phyloP scores from a whole-genome alignment of 1,284 basidiomycete species.

The Apiotrichum laibachii region DNA sequence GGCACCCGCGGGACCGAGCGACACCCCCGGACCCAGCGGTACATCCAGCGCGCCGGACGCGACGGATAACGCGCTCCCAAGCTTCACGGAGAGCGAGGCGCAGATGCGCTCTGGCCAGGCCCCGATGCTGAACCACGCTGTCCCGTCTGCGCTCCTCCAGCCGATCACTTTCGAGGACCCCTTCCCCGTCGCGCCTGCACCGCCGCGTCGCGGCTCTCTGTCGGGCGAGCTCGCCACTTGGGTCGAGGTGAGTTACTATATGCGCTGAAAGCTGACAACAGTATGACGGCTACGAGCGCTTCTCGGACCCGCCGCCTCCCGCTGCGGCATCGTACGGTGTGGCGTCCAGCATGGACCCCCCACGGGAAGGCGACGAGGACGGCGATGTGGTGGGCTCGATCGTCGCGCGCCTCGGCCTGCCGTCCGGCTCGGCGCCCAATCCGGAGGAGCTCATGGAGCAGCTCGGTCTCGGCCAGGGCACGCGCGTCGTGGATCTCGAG shows the following conservation, averaged over 20 bases:
- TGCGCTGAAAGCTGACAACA: conserved; percentile 14
- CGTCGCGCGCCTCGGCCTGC: conserved; percentile 37
- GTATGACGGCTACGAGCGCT: conserved; percentile 53
- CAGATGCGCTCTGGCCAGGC: conserved; percentile 38
- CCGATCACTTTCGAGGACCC: conserved; percentile 22
- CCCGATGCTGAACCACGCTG: conserved; percentile 17
- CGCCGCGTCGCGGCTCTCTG: conserved; percentile 10
- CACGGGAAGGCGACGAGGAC: conserved; percentile 34
- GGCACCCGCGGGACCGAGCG: not conserved
- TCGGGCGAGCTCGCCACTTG: conserved; percentile 43
- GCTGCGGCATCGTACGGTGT: conserved; percentile 42
- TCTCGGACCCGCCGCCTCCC: conserved; percentile 48
- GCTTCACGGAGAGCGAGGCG: conserved; percentile 41
- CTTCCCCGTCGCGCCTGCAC: not conserved
- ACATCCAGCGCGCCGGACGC: conserved; percentile 5
- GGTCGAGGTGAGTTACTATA: conserved; percentile 38
- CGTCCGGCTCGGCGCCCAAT: conserved; percentile 8
- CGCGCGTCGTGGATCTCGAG: conserved; percentile 49
- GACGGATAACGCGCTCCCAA: conserved; percentile 28
- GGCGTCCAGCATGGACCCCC: conserved; percentile 48
- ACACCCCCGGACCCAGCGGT: conserved; percentile 7
- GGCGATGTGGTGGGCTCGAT: conserved; percentile 34
- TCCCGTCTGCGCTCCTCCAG: conserved; percentile 28
- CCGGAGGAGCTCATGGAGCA: conserved; percentile 44
- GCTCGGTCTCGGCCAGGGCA: conserved; percentile 49